Conservation (phyloP, 768 basidiomycete genomes). For the Holtermannia corniformis region DNA sequence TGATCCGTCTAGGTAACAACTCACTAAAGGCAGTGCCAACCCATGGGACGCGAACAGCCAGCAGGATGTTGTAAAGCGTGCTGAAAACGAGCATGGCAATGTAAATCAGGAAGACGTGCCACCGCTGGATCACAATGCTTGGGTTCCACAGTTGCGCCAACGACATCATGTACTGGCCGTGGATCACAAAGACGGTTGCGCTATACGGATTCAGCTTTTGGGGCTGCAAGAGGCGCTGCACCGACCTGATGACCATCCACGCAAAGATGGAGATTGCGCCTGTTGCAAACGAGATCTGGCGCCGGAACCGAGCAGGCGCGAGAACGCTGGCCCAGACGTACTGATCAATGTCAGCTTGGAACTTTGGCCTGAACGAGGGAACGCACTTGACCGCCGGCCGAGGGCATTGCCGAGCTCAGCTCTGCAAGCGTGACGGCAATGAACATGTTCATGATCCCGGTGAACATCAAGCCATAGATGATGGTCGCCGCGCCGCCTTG, state of each 20-base stretch:
- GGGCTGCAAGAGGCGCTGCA: too few relatives aligned
- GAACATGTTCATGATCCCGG: not conserved
- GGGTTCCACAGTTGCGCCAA: slow-evolving; percentile 5
- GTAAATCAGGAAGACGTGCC: slow-evolving; percentile 8
- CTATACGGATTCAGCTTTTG: too few relatives aligned
- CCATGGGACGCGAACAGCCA: not conserved
- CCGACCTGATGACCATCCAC: not conserved
- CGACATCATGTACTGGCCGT: slow-evolving; percentile 2
- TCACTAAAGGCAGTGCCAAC: slow-evolving; percentile 6
- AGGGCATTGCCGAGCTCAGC: not conserved
- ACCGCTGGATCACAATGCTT: slow-evolving; percentile 2
- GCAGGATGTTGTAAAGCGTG: not conserved
- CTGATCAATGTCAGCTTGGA: too few relatives aligned
- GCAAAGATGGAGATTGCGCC: not conserved
- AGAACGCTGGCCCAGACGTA: not conserved
- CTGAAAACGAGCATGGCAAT: not conserved
- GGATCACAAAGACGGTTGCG: slow-evolving; percentile 5
- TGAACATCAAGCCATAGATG: not conserved
- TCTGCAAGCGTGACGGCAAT: not conserved
- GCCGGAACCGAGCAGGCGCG: not conserved
- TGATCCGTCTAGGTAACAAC: not conserved
- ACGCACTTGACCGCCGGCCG: not conserved
- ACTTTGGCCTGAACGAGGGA: too few relatives aligned
- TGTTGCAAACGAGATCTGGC: not conserved
- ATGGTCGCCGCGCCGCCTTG: not conserved